These are phyloP conservation scores for Odontarrhena argentea DNA, from an alignment of 345 rosid species.

Conservation along the genomic window DNA sequence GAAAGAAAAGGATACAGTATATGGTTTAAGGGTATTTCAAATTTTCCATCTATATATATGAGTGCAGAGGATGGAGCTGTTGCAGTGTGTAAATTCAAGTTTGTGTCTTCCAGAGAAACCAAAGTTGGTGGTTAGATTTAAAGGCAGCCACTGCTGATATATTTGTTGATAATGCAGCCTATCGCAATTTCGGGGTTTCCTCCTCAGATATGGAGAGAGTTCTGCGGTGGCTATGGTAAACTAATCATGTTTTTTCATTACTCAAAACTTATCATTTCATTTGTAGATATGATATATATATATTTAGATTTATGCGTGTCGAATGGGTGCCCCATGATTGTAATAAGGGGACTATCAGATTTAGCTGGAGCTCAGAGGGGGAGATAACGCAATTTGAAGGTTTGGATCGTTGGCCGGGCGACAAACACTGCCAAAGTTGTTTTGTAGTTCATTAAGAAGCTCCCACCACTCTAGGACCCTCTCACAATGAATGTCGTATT, in stretches of 20 bases:
- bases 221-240: conserved; percentile 56
- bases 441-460: conserved; percentile 39
- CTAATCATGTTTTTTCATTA: neutral
- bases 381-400: conserved; percentile 34
- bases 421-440: conserved; percentile 48
- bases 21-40: neutral
- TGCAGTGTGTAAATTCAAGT: conserved; percentile 54
- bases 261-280: neutral
- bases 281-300: neutral
- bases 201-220: conserved; percentile 60
- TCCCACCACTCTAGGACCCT: conserved; percentile 17
- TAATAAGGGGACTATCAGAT: conserved; percentile 52
- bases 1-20: no score
- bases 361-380: conserved; percentile 53
- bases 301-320: conserved; percentile 40
- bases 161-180: conserved; percentile 57
- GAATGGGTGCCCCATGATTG: conserved; percentile 51
- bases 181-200: conserved; percentile 52
- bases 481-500: no score
- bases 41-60: neutral
- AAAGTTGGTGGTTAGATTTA: conserved; percentile 50
- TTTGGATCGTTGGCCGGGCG: conserved; percentile 51
- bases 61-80: conserved; percentile 45
- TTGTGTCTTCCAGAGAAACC: conserved; percentile 51
- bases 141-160: conserved; percentile 51